Percentiles rank a stretch among this genome's conserved stretches.
Evolutionary conservation across 176 grass and related monocot species (phyloP).

Genomic region (Luzula sylvatica): DNA sequence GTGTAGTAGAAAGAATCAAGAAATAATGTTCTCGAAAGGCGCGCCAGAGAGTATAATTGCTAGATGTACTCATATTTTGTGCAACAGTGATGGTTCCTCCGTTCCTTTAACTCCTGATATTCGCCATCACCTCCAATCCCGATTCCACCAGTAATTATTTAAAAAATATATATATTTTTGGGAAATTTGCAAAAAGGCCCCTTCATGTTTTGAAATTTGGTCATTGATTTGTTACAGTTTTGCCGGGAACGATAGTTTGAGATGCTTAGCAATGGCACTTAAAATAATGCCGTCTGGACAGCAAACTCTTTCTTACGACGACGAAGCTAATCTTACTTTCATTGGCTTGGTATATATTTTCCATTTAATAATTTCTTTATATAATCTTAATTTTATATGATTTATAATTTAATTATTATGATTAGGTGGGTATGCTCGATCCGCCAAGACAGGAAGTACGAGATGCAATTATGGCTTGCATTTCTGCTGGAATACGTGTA

Average conservation of each 20-base stretch:
- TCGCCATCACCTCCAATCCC: constrained; percentile 69
- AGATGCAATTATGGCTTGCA: constrained; percentile 79
- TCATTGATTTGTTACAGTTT: constrained; percentile 40
- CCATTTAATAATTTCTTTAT: constrained; percentile 14
- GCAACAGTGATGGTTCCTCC: constrained; percentile 91
- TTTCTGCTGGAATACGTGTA: constrained; percentile 96
- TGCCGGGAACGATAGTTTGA: constrained; percentile 84
- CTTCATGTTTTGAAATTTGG: background rate
- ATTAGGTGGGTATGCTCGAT: constrained; percentile 95
- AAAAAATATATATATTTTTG: background rate
- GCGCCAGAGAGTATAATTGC: constrained; percentile 87
- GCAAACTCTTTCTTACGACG: constrained; percentile 68
- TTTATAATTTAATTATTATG: constrained; percentile 12
- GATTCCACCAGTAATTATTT: constrained; percentile 58
- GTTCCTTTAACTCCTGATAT: constrained; percentile 74
- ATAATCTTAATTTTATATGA: constrained; percentile 19
- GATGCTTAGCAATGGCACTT: constrained; percentile 88
- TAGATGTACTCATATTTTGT: constrained; percentile 87
- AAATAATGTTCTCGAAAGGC: constrained; percentile 99
- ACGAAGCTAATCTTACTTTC: constrained; percentile 91
- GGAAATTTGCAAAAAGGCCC: background rate
- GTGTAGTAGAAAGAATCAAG: constrained; percentile 84
- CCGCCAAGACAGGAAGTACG: constrained; percentile 95
- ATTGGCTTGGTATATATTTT: constrained; percentile 77
- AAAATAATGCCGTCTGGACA: constrained; percentile 82